phyloP scores from a whole-genome alignment of 2,329 filamentous ascomycete species.

The Monosporascus ibericus region DNA sequence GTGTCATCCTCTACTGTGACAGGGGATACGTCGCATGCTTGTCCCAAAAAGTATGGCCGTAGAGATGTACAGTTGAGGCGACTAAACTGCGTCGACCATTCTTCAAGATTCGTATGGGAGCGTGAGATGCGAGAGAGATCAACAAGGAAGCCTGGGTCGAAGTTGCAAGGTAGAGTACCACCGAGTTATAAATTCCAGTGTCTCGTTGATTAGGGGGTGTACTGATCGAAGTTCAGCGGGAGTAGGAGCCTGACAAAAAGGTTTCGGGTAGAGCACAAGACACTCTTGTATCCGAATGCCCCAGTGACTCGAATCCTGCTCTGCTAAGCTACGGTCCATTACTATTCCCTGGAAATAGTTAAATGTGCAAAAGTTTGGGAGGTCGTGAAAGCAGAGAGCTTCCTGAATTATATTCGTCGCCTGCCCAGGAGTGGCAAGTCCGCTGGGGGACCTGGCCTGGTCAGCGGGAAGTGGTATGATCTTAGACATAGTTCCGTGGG shows the following conservation, averaged over 20 bases:
- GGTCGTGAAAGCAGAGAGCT: too few relatives aligned
- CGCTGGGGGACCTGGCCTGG: not conserved
- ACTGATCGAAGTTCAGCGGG: not conserved
- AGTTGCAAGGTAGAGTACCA: not conserved
- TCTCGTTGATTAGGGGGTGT: not conserved
- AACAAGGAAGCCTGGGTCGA: not conserved
- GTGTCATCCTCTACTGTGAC: too few relatives aligned
- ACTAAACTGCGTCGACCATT: not conserved
- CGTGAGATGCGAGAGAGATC: not conserved
- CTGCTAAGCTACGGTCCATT: too few relatives aligned
- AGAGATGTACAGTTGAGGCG: not conserved
- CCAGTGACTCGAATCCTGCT: too few relatives aligned
- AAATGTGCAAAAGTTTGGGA: too few relatives aligned
- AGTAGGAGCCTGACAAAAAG: not conserved
- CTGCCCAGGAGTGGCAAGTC: too few relatives aligned
- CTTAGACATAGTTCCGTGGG: not conserved
- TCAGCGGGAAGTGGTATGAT: not conserved
- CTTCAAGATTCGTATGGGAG: not conserved
- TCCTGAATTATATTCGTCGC: too few relatives aligned
- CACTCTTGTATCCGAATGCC: too few relatives aligned
- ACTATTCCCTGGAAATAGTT: too few relatives aligned
- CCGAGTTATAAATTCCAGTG: not conserved
- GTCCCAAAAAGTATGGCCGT: too few relatives aligned
- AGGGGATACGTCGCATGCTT: too few relatives aligned
- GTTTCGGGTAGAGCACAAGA: too few relatives aligned